phyloP scores from a whole-genome alignment of 2,329 filamentous ascomycete genomes.

The Lachnellula arida region DNA sequence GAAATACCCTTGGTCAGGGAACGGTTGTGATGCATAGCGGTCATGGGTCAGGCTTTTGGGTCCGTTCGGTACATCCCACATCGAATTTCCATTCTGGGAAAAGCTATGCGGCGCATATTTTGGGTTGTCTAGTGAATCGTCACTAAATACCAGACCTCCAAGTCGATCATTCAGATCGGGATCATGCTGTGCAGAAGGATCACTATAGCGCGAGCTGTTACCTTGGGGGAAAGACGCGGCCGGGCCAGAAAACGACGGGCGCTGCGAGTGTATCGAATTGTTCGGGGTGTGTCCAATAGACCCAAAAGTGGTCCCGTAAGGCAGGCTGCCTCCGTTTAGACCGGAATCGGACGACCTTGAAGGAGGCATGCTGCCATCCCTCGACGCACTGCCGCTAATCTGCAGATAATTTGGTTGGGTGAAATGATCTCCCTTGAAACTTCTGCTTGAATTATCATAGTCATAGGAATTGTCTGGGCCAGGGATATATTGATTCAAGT shows the following conservation, averaged over 20 bases:
- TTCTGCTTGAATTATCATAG: constrained; percentile 20
- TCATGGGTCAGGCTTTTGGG: constrained; percentile 25
- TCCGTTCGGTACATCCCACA: constrained; percentile 26
- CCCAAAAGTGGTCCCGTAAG: constrained; percentile 27
- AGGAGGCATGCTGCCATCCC: constrained; percentile 51
- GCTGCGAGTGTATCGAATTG: constrained; percentile 45
- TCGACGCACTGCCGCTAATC: constrained; percentile 42
- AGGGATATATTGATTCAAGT: constrained; percentile 19
- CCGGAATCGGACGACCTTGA: constrained; percentile 50
- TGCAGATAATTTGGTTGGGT: constrained; percentile 43
- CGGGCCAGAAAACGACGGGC: constrained; percentile 40
- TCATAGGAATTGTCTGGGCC: constrained; percentile 22
- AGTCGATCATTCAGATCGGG: constrained; percentile 28
- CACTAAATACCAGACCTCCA: constrained; percentile 22
- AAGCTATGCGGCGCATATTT: constrained; percentile 22
- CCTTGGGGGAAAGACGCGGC: constrained; percentile 45
- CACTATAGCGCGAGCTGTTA: constrained; percentile 33
- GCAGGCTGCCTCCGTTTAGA: constrained; percentile 19
- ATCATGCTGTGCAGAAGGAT: constrained; percentile 22
- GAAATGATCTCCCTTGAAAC: constrained; percentile 20
- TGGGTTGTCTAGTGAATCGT: constrained; percentile 27
- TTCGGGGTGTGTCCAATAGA: constrained; percentile 37
- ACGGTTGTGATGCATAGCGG: constrained; percentile 24
- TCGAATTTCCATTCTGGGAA: constrained; percentile 19
- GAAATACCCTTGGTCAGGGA: constrained; percentile 29